A percentile compares a stretch with the other conserved stretches of the same genome.
Conservation (phyloP, 2,329 filamentous ascomycete species). For the Alternaria burnsii region DNA sequence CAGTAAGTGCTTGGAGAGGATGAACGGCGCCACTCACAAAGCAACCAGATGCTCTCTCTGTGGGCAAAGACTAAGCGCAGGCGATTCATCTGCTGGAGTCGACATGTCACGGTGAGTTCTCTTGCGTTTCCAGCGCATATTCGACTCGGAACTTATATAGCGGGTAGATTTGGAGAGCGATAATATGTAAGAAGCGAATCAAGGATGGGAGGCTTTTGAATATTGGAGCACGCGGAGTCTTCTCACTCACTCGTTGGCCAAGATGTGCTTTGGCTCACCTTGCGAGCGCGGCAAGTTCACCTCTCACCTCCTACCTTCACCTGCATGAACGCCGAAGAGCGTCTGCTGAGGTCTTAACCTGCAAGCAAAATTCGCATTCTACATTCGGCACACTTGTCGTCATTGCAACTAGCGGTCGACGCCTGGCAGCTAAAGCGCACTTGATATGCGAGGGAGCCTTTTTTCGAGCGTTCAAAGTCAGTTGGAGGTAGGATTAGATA, state of each 20-base stretch:
- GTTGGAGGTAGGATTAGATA: no score
- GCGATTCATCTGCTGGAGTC: not conserved
- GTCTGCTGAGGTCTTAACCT: not conserved
- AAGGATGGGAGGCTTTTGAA: not conserved
- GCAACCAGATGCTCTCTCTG: not conserved
- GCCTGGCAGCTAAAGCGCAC: no score
- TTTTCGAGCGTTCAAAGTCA: no score
- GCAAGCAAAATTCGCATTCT: not conserved
- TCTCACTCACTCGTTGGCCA: not conserved
- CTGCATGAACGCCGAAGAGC: fast-evolving
- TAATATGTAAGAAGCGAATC: not conserved
- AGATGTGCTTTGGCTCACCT: not conserved
- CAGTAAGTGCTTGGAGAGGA: no score
- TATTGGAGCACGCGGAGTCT: not conserved
- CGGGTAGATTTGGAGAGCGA: not conserved
- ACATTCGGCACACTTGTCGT: no score
- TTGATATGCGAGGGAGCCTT: no score
- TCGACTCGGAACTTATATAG: not conserved
- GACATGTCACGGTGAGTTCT: not conserved
- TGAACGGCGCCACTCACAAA: not conserved
- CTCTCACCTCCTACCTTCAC: not conserved
- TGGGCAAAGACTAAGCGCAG: not conserved
- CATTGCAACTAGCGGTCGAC: no score
- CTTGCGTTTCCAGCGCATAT: not conserved
- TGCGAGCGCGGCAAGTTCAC: not conserved